Evolutionary conservation across 768 basidiomycete species (phyloP).

Genomic region (Crucibulum laeve): DNA sequence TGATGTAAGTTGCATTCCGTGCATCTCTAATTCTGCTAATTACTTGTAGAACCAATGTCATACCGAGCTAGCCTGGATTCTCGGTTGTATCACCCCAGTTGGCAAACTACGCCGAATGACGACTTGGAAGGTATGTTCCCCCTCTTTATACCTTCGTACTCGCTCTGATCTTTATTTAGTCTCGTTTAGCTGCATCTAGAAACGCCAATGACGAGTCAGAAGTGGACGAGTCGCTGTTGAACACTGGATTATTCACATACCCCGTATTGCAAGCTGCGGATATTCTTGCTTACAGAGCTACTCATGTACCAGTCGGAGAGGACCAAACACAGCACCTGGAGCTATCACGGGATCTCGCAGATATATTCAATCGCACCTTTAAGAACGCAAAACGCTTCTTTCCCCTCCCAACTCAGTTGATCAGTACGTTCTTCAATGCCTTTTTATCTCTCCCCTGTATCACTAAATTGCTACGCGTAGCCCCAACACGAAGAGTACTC

Average conservation of each 20-base stretch:
- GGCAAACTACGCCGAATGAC: conserved; percentile 89
- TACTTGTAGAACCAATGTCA: conserved; percentile 69
- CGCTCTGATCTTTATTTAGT: conserved; percentile 36
- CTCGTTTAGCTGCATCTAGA: conserved; percentile 67
- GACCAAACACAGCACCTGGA: conserved; percentile 96
- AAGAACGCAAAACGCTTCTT: conserved; percentile 48
- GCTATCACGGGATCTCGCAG: conserved; percentile 78
- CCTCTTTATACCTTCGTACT: neutral
- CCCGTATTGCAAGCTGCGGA: conserved; percentile 94
- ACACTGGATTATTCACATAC: conserved; percentile 86
- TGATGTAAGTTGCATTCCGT: conserved; percentile 48
- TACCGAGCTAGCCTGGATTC: conserved; percentile 84
- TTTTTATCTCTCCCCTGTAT: neutral
- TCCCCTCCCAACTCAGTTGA: conserved; percentile 64
- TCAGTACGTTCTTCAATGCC: conserved; percentile 48
- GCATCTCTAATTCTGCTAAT: neutral
- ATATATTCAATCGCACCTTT: conserved; percentile 75
- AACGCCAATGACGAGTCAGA: conserved; percentile 75
- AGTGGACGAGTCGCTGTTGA: conserved; percentile 77
- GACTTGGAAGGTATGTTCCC: conserved; percentile 79
- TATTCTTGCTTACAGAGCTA: conserved; percentile 85
- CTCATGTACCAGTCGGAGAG: conserved; percentile 94
- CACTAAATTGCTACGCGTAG: conserved; percentile 29
- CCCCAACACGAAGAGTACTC: conserved; percentile 75
- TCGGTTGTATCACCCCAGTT: conserved; percentile 80